Conservation (phyloP, 2,329 filamentous ascomycete species). For the Hortaea sp. region DNA sequence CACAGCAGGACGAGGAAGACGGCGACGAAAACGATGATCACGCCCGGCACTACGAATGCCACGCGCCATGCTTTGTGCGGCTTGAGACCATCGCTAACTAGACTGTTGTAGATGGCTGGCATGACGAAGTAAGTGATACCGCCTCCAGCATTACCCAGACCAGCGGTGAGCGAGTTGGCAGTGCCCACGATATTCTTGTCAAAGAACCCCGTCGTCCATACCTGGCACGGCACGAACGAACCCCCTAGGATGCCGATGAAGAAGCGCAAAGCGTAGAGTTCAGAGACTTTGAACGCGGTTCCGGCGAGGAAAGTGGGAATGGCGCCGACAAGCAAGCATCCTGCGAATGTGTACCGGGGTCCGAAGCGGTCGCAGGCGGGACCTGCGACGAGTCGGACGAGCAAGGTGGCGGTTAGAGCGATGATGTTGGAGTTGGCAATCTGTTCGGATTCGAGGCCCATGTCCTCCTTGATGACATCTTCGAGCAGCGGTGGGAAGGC, state of each 20-base stretch:
- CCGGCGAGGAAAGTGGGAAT: slow-evolving; percentile 77
- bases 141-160: slow-evolving; percentile 78
- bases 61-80: slow-evolving; percentile 71
- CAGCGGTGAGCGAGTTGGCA: slow-evolving; percentile 74
- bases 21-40: slow-evolving; percentile 59
- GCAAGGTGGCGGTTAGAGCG: slow-evolving; percentile 61
- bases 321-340: slow-evolving; percentile 64
- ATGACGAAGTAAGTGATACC: slow-evolving; percentile 91
- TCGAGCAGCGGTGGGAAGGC: slow-evolving; percentile 76
- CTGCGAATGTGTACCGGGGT: slow-evolving; percentile 68
- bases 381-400: slow-evolving; percentile 69
- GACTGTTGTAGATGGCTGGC: slow-evolving; percentile 77
- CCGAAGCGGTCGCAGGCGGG: slow-evolving; percentile 80
- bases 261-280: slow-evolving; percentile 65
- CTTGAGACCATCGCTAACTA: slow-evolving; percentile 51
- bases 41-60: slow-evolving; percentile 72
- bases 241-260: slow-evolving; percentile 73
- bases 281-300: slow-evolving; percentile 55
- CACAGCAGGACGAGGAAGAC: slow-evolving; percentile 62
- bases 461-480: slow-evolving; percentile 69
- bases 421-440: slow-evolving; percentile 87
- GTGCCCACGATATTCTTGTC: slow-evolving; percentile 88
- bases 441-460: slow-evolving; percentile 59
- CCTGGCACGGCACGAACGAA: slow-evolving; percentile 76
- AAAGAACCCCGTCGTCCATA: slow-evolving; percentile 88